phyloP scores from a whole-genome alignment of 805 yeast species.

The Grigorovia humatica region DNA sequence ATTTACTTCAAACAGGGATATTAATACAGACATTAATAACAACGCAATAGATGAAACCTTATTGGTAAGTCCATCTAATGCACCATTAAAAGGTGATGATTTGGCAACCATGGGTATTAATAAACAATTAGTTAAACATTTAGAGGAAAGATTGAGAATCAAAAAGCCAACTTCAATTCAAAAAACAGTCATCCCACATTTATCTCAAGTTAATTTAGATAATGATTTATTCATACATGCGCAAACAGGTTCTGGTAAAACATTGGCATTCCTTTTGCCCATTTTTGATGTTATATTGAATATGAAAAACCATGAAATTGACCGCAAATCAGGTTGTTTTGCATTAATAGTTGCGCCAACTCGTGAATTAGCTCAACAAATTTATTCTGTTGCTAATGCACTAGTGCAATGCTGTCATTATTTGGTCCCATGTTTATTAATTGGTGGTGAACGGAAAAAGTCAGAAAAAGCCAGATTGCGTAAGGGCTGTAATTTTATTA shows the following conservation, averaged over 20 bases:
- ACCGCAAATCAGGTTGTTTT: slow-evolving; percentile 71
- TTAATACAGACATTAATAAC: slow-evolving; percentile 27
- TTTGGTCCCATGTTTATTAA: slow-evolving; percentile 90
- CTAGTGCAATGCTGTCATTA: slow-evolving; percentile 69
- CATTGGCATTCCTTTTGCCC: slow-evolving; percentile 79
- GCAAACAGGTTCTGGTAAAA: slow-evolving; percentile 97
- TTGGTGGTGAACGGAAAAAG: slow-evolving; percentile 97
- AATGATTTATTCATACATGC: slow-evolving; percentile 84
- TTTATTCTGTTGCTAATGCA: slow-evolving; percentile 67
- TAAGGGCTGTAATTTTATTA: slow-evolving; percentile 91
- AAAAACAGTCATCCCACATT: slow-evolving; percentile 61
- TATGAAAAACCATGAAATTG: slow-evolving; percentile 32
- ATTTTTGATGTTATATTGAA: slow-evolving; percentile 62
- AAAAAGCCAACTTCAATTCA: slow-evolving; percentile 80
- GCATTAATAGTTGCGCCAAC: slow-evolving; percentile 90
- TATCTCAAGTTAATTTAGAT: slow-evolving; percentile 32
- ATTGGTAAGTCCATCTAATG: slow-evolving; percentile 59
- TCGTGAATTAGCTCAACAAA: slow-evolving; percentile 87
- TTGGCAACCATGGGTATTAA: slow-evolving; percentile 66
- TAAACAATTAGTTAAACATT: slow-evolving; percentile 40
- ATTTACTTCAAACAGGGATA: slow-evolving; percentile 60
- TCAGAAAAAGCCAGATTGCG: slow-evolving; percentile 91
- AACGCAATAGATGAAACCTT: slow-evolving; percentile 31
- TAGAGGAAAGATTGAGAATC: slow-evolving; percentile 46
- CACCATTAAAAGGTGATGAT: slow-evolving; percentile 58